A percentile compares a stretch with the other conserved stretches of the same genome.
These are phyloP conservation scores for Claviceps arundinis DNA, from an alignment of 2,329 filamentous ascomycete genomes.

Conservation along the genomic window DNA sequence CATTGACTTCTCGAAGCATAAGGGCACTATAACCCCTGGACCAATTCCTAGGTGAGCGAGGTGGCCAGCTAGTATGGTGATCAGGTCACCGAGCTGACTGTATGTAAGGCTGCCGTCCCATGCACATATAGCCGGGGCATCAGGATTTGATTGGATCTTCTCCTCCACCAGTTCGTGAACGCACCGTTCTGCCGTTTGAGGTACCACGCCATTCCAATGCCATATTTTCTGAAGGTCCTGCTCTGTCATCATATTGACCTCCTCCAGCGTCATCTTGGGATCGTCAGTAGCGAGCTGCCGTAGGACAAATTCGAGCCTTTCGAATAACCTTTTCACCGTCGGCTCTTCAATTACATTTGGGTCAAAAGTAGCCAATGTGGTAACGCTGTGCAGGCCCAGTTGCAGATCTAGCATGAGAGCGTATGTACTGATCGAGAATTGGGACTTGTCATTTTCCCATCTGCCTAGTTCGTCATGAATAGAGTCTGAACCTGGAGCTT, in stretches of 20 bases:
- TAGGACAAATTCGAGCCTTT: neutral
- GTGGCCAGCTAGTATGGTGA: slow-evolving; percentile 26
- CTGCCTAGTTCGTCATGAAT: neutral
- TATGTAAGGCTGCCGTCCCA: slow-evolving; percentile 38
- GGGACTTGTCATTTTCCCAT: neutral
- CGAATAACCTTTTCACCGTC: neutral
- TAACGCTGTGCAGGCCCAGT: too few relatives aligned
- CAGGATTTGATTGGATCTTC: slow-evolving; percentile 22
- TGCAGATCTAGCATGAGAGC: neutral
- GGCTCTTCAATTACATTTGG: neutral
- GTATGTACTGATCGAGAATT: neutral
- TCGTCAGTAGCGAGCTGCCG: neutral
- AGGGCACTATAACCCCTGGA: slow-evolving; percentile 21
- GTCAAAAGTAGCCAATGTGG: neutral
- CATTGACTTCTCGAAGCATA: slow-evolving; percentile 37
- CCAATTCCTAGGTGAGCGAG: slow-evolving; percentile 24
- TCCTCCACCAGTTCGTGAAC: slow-evolving; percentile 34
- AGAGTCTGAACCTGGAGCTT: too few relatives aligned
- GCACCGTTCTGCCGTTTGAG: slow-evolving; percentile 25
- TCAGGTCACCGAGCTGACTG: slow-evolving; percentile 27
- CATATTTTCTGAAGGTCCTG: slow-evolving; percentile 31
- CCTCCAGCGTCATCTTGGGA: neutral
- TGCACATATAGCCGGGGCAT: slow-evolving; percentile 31
- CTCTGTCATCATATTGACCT: neutral
- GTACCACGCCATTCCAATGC: slow-evolving; percentile 31